Conservation (phyloP, 257 asterid genomes). For the Avicennia marina region DNA sequence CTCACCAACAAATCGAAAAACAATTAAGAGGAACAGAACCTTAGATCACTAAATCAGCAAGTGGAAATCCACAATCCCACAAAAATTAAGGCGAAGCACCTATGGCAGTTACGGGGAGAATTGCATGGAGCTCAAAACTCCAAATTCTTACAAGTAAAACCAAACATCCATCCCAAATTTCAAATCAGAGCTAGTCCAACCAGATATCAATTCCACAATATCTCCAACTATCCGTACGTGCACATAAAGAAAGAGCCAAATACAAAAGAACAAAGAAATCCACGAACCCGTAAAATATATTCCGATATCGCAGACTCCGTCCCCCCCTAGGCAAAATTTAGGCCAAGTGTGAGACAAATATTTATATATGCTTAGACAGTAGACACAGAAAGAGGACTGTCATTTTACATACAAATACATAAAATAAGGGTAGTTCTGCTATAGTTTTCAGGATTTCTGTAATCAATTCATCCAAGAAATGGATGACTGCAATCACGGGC, state of each 20-base stretch:
- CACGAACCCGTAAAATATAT: constrained; percentile 20
- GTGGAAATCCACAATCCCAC: constrained; percentile 14
- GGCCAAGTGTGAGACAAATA: constrained; percentile 11
- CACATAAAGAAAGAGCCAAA: not conserved
- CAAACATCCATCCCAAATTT: constrained; percentile 3
- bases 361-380: too few species aligned
- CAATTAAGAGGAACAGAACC: constrained; percentile 2
- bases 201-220: not conserved
- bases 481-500: too few species aligned
- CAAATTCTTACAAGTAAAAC: constrained; percentile 9
- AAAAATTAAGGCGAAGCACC: constrained; percentile 18
- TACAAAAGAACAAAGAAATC: too few species aligned
- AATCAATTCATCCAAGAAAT: too few species aligned
- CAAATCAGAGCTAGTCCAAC: constrained; percentile 20
- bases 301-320: constrained; percentile 22
- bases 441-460: too few species aligned
- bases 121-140: constrained; percentile 23
- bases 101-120: constrained; percentile 12
- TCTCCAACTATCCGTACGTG: not conserved
- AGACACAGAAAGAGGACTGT: too few species aligned
- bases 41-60: constrained; percentile 17
- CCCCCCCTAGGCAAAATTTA: constrained; percentile 25
- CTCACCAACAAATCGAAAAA: not conserved
- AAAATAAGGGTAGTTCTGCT: too few species aligned
- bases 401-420: too few species aligned